phyloP scores from a whole-genome alignment of 371 early-diverging fungal genomes.

The Umbelopsis sp. region DNA sequence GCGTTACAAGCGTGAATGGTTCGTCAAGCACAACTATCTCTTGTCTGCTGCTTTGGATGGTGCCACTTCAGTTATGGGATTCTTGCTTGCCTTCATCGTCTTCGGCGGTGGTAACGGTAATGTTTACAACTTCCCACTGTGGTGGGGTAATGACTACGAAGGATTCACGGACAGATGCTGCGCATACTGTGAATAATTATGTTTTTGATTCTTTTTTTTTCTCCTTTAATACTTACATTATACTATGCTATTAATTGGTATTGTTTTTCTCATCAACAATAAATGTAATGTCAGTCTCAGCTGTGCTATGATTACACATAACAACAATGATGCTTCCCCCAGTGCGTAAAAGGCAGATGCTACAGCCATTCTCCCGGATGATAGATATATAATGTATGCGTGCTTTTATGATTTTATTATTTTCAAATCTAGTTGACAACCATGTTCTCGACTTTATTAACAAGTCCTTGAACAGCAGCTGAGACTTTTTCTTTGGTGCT shows the following conservation, averaged over 20 bases:
- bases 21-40: constrained; percentile 9
- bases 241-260: background rate
- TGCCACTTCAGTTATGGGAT: constrained; percentile 15
- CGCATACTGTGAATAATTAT: constrained; percentile 12
- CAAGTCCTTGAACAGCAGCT: constrained; percentile 4
- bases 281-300: background rate
- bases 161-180: constrained; percentile 15
- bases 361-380: background rate
- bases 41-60: constrained; percentile 18
- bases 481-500: constrained; percentile 9
- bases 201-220: background rate
- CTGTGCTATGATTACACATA: background rate
- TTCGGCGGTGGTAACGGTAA: constrained; percentile 15
- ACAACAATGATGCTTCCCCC: background rate
- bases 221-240: background rate
- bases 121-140: constrained; percentile 12
- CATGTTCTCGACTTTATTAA: constrained; percentile 12
- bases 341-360: background rate
- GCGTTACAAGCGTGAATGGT: constrained; percentile 10
- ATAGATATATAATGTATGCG: background rate
- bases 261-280: background rate
- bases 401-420: background rate
- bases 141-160: constrained; percentile 16
- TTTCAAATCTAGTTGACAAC: constrained; percentile 5
- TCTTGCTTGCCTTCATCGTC: constrained; percentile 11